Conservation (phyloP, 768 basidiomycete genomes). For the Hydnomerulius pinastri region DNA sequence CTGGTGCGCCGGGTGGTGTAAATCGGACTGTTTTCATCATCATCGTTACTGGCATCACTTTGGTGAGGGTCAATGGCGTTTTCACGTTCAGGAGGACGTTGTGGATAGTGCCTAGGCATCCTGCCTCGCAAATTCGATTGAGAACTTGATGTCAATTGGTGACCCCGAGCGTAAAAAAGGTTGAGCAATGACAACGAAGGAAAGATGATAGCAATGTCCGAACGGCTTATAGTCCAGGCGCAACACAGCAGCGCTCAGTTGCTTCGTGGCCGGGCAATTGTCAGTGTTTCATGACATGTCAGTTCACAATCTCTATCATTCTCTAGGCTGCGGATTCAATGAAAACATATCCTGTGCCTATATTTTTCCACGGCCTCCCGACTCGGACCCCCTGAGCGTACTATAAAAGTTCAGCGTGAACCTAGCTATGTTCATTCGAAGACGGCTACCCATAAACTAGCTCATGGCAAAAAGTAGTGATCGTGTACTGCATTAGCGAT, state of each 20-base stretch:
- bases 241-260: neutral
- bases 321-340: too few species aligned
- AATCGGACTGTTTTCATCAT: conserved; percentile 9
- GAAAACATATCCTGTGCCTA: too few species aligned
- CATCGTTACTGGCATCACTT: conserved; percentile 6
- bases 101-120: conserved; percentile 6
- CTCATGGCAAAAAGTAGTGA: too few species aligned
- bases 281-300: neutral
- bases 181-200: neutral
- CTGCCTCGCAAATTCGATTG: neutral
- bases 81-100: conserved; percentile 1
- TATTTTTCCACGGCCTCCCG: too few species aligned
- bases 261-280: neutral
- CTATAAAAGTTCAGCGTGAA: too few species aligned
- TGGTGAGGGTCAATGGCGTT: neutral
- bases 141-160: conserved; percentile 7
- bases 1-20: conserved; percentile 23
- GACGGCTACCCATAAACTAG: too few species aligned
- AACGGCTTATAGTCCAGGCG: neutral
- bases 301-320: too few species aligned
- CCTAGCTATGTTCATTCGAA: too few species aligned
- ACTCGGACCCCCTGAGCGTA: too few species aligned
- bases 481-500: too few species aligned
- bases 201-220: neutral
- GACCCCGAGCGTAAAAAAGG: neutral